These are phyloP conservation scores for Cyclocybe cylindracea DNA, from an alignment of 768 basidiomycete genomes.

Conservation along the genomic window DNA sequence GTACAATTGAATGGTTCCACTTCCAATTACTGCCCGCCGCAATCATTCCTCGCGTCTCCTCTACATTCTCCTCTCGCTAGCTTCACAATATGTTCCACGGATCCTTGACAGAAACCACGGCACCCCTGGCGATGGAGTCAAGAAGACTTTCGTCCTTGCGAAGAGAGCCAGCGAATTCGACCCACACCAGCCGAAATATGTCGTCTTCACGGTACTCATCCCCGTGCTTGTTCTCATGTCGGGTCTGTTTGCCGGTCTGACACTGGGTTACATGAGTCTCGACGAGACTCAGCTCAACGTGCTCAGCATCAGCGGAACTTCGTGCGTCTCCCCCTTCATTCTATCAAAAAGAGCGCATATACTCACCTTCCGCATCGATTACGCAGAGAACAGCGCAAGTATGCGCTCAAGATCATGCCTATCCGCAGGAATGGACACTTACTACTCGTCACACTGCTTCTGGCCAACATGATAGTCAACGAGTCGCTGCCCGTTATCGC, in stretches of 20 bases:
- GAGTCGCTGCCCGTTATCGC: constrained; percentile 85
- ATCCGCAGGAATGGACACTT: constrained; percentile 84
- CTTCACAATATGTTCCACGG: constrained; percentile 45
- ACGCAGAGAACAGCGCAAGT: constrained; percentile 69
- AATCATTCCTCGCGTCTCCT: constrained; percentile 45
- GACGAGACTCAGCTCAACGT: constrained; percentile 93
- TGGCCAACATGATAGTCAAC: constrained; percentile 93
- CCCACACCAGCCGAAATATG: constrained; percentile 29
- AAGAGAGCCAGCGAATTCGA: constrained; percentile 30
- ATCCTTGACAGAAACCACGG: constrained; percentile 28
- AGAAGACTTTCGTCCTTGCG: constrained; percentile 11
- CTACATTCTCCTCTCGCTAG: constrained; percentile 43
- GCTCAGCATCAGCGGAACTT: constrained; percentile 79
- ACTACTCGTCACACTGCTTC: constrained; percentile 77
- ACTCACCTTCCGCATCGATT: too few species aligned
- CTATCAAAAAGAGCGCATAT: background rate
- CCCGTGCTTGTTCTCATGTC: constrained; percentile 82
- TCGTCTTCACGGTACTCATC: constrained; percentile 60
- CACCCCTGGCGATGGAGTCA: constrained; percentile 2
- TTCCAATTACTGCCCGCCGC: constrained; percentile 34
- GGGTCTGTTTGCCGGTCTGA: constrained; percentile 89
- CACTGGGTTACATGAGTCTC: constrained; percentile 90
- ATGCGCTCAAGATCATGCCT: constrained; percentile 85
- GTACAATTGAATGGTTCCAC: constrained; percentile 44
- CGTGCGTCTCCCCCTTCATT: constrained; percentile 45